phyloP scores from a whole-genome alignment of 768 basidiomycete species.

The Mycena epipterygia region DNA sequence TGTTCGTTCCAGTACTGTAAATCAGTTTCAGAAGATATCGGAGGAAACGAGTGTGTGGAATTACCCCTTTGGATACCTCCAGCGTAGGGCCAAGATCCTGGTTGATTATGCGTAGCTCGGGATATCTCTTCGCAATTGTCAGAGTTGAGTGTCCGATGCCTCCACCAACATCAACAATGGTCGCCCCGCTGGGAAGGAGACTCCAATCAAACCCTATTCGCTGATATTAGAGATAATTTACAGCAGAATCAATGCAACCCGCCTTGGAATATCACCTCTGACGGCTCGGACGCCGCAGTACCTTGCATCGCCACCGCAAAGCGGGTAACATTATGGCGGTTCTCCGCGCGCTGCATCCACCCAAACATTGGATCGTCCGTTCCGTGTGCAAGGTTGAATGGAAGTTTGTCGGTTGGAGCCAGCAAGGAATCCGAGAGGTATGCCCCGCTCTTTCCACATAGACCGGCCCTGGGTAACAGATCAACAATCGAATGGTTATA shows the following conservation, averaged over 20 bases:
- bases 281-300: background rate
- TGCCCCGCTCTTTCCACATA: conserved; percentile 27
- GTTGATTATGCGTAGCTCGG: background rate
- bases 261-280: conserved; percentile 11
- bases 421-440: conserved; percentile 21
- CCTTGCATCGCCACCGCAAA: conserved; percentile 23
- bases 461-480: background rate
- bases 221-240: background rate
- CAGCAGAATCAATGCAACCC: background rate
- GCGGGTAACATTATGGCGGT: background rate
- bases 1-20: conserved; percentile 8
- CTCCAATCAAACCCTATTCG: conserved; percentile 15
- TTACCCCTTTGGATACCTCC: conserved; percentile 11
- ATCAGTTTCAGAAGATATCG: background rate
- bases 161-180: conserved; percentile 27
- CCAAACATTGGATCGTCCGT: conserved; percentile 15
- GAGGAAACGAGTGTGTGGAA: background rate
- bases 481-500: background rate
- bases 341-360: conserved; percentile 25
- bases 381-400: conserved; percentile 12
- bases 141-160: conserved; percentile 14
- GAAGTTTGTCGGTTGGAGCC: background rate
- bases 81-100: conserved; percentile 11
- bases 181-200: background rate
- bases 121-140: conserved; percentile 2